A percentile compares a stretch with the other conserved stretches of the same genome.
Evolutionary conservation across 257 asterid species (phyloP).

Genomic region (Solanum virginianum): DNA sequence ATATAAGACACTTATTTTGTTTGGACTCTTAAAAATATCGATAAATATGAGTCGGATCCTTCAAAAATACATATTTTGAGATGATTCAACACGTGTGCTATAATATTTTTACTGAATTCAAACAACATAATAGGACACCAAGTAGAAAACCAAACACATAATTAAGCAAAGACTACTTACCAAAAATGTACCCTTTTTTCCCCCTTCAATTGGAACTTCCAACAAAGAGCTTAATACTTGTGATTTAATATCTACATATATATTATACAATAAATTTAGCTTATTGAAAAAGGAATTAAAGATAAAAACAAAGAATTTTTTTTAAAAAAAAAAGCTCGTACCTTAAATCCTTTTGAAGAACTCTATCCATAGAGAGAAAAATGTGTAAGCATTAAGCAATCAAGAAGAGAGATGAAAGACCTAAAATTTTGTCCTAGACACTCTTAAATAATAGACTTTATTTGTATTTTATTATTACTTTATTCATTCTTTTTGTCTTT

Average conservation of each 20-base stretch:
- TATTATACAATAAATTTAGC: not conserved
- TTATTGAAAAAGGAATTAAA: not conserved
- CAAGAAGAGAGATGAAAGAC: not conserved
- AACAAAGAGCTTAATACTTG: not conserved
- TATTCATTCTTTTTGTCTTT: not conserved
- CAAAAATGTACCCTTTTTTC: not conserved
- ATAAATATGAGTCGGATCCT: rapidly evolving
- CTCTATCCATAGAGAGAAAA: not conserved
- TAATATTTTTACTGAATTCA: not conserved
- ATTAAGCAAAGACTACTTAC: not conserved
- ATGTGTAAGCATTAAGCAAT: not conserved
- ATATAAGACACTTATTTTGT: not conserved
- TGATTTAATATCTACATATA: not conserved
- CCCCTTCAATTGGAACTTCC: not conserved
- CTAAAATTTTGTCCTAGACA: not conserved
- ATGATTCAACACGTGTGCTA: rapidly evolving
- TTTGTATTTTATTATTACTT: not conserved
- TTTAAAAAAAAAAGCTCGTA: not conserved
- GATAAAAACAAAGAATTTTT: not conserved
- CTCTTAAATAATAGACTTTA: not conserved
- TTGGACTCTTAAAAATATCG: not conserved
- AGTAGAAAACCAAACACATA: not conserved
- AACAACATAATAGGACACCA: rapidly evolving
- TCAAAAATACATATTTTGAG: not conserved
- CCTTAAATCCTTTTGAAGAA: not conserved